Evolutionary conservation across 1,284 basidiomycete genomes (phyloP).

Genomic region (Ustilago vetiveriae): DNA sequence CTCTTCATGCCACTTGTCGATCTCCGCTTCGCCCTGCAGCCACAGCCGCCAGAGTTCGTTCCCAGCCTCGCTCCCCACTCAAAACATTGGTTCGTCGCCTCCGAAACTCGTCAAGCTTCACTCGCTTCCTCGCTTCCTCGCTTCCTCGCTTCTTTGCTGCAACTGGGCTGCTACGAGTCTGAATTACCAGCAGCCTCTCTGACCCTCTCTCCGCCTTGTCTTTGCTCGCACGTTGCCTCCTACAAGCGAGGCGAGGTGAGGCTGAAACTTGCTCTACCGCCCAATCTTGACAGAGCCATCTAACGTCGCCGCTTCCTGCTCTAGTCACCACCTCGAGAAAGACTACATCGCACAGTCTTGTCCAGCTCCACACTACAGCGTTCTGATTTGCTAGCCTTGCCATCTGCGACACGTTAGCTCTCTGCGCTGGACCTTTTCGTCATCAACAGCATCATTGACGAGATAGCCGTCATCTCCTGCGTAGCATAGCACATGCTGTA

Average conservation of each 20-base stretch:
- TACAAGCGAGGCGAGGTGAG: too few species aligned
- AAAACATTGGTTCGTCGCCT: conserved; percentile 7
- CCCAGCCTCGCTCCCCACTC: neutral
- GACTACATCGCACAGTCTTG: neutral
- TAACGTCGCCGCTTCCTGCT: neutral
- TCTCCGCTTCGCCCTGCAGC: conserved; percentile 7
- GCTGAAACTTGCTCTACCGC: conserved; percentile 1
- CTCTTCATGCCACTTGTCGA: conserved; percentile 1
- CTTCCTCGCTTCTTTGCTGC: neutral
- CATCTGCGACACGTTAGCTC: too few species aligned
- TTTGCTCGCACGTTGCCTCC: too few species aligned
- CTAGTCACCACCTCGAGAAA: neutral
- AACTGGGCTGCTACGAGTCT: neutral
- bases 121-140: neutral
- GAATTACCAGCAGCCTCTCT: neutral
- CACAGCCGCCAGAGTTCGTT: conserved; percentile 2
- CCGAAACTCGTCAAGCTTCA: conserved; percentile 1
- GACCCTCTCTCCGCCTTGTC: neutral
- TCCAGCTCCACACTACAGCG: too few species aligned
- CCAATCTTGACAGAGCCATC: neutral
- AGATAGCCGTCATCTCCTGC: neutral
- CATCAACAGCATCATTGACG: neutral
- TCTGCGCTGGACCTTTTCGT: too few species aligned
- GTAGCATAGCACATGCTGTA: too few species aligned
- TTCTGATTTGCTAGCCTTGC: too few species aligned